phyloP scores from a whole-genome alignment of 2,329 filamentous ascomycete genomes.

The Apiospora malaysiana region DNA sequence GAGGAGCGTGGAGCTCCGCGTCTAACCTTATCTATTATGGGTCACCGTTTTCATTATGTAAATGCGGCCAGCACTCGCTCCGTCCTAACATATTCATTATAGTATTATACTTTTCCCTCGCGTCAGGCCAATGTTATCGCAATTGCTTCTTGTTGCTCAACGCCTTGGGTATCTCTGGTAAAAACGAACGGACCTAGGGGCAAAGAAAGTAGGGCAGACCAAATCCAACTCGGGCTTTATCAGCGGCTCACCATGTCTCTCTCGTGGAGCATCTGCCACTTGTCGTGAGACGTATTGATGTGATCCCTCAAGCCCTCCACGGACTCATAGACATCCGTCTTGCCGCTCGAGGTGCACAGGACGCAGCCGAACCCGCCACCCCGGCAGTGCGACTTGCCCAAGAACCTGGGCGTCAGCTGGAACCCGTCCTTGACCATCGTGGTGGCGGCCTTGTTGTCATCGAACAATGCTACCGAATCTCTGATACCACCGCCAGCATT shows the following conservation, averaged over 20 bases:
- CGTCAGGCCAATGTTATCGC: too few relatives aligned
- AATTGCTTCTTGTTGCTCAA: too few relatives aligned
- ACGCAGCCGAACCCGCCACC: constrained; percentile 44
- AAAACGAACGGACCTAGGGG: too few relatives aligned
- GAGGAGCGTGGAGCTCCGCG: not conserved
- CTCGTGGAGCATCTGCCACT: constrained; percentile 52
- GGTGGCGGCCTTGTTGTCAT: constrained; percentile 18
- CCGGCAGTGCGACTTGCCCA: constrained; percentile 48
- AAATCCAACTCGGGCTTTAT: not conserved
- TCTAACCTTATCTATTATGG: constrained; percentile 18
- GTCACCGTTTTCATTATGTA: constrained; percentile 7
- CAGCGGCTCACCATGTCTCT: constrained; percentile 37
- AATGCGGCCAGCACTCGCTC: not conserved
- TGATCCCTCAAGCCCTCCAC: constrained; percentile 41
- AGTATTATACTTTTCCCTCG: too few relatives aligned
- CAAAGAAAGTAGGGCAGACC: too few relatives aligned
- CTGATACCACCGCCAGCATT: not conserved
- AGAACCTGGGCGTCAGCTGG: constrained; percentile 44
- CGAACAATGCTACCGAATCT: not conserved
- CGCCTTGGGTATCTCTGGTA: too few relatives aligned
- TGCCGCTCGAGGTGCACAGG: constrained; percentile 45
- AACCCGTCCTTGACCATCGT: constrained; percentile 46
- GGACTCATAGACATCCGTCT: constrained; percentile 41
- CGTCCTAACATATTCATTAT: too few relatives aligned
- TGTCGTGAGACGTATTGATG: constrained; percentile 45